Evolutionary conservation across 225 moss, liverwort and hornwort species (phyloP), one percentile per base, ranked within the genome.

Genomic region (Antitrichia curtipendula): DNA sequence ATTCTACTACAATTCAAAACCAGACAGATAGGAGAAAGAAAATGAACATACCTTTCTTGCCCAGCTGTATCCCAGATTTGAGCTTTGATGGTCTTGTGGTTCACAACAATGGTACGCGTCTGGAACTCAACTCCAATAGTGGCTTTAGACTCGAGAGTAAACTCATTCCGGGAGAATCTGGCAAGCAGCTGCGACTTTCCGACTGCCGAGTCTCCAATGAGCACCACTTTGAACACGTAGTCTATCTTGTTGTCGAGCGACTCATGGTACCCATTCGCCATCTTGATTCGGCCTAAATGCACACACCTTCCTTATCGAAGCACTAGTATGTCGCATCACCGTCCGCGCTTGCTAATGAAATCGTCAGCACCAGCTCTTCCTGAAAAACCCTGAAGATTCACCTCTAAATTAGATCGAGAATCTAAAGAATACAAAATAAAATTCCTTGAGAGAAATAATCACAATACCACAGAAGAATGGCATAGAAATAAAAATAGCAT

Each of bases 111-210:
- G 32, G 63, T 63, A 17, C 32, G 32, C 17, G 9, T 63, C 5
- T 96, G 95, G 12, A n/a, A n/a, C 7, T 66, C 66, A 66, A 11
- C 12, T 66, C 97, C 97, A 63, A 97, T 97, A 49, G 97, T 97
- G 64, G 97, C 97, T 82, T 97, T 97, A 7, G 97, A 97, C 89
- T 97, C 97, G 29, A 97, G 86, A 88, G 89, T 96, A 87, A 97
- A 97, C 86, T 97, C 97, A 82, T 96, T 96, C 63, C 97, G 94
- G 41, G 97, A 96, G 91, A 97, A 97, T 72, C 97, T 95, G 65
- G 97, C 87, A n/a, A 97, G 95, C 50, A 97, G 95, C 93, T 97
- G 97, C 75, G 95, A 96, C 92, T 97, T 97, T 72, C 97, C 97
- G 47, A 97, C 97, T 43, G 97, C 97, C 9, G 97, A 65, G 71